Conservation (phyloP, 2,329 filamentous ascomycete genomes). For the Exophiala spinifera region DNA sequence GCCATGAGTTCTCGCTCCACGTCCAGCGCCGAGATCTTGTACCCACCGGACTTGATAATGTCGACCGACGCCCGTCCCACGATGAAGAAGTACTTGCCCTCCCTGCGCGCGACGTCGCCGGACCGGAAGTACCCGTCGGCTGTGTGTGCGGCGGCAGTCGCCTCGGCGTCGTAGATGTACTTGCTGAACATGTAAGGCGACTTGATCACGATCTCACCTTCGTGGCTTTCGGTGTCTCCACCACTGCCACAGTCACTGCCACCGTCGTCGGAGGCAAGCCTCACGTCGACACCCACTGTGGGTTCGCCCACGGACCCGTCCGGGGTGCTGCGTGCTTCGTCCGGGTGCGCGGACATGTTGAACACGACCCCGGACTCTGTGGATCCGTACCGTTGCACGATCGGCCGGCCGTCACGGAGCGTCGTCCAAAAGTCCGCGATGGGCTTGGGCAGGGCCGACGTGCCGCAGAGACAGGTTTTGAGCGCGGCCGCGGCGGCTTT, state of each 20-base stretch:
- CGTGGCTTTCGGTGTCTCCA: conserved; percentile 45
- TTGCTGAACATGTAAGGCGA: conserved; percentile 43
- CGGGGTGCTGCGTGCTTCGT: conserved; percentile 21
- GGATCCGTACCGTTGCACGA: conserved; percentile 45
- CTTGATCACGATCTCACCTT: conserved; percentile 48
- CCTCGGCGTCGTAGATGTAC: conserved; percentile 38
- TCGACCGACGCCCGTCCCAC: conserved; percentile 48
- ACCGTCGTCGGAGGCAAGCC: too few species aligned
- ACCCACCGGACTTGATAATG: conserved; percentile 52
- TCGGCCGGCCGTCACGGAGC: conserved; percentile 41
- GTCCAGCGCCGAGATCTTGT: conserved; percentile 51
- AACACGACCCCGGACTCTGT: conserved; percentile 46
- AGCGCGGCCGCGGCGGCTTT: conserved; percentile 38
- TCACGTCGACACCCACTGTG: conserved; percentile 40
- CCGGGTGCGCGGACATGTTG: conserved; percentile 38
- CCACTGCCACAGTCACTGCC: too few species aligned
- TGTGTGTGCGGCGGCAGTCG: conserved; percentile 28
- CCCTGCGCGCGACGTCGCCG: conserved; percentile 35
- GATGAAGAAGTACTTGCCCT: conserved; percentile 43
- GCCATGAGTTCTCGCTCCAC: conserved; percentile 49
- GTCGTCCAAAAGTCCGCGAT: conserved; percentile 52
- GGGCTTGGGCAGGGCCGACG: conserved; percentile 49
- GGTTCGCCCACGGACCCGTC: conserved; percentile 36
- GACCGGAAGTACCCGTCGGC: conserved; percentile 43
- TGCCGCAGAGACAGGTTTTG: conserved; percentile 34